Conservation (phyloP, 345 rosid genomes). For the Punica granatum region DNA sequence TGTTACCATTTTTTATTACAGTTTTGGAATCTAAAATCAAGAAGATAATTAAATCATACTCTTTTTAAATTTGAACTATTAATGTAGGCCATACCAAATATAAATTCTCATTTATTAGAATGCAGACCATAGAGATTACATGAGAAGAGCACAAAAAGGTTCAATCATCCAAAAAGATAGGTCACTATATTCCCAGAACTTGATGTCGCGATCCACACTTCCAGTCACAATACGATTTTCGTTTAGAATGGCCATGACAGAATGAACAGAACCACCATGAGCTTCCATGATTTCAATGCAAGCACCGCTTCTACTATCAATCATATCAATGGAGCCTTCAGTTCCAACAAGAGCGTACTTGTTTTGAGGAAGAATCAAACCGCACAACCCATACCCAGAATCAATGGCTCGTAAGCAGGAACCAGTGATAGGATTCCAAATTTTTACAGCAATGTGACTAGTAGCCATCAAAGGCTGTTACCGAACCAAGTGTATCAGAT, state of each 20-base stretch:
- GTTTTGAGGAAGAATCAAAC: slow-evolving; percentile 73
- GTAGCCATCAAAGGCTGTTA: slow-evolving; percentile 89
- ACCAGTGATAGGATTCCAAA: slow-evolving; percentile 97
- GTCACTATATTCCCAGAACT: slow-evolving; percentile 79
- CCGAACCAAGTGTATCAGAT: slow-evolving; percentile 79
- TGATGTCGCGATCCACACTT: slow-evolving; percentile 89
- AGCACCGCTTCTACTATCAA: slow-evolving; percentile 81
- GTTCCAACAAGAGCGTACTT: slow-evolving; percentile 91
- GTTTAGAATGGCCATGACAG: slow-evolving; percentile 69
- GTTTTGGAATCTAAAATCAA: too few species aligned
- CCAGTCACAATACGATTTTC: slow-evolving; percentile 83
- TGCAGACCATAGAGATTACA: too few species aligned
- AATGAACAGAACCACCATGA: slow-evolving; percentile 77
- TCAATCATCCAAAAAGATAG: neutral
- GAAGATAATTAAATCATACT: too few species aligned
- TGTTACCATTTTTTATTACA: too few species aligned
- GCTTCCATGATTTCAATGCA: slow-evolving; percentile 65
- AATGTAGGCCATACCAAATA: too few species aligned
- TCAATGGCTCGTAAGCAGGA: slow-evolving; percentile 84
- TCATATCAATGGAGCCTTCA: slow-evolving; percentile 62
- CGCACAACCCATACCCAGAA: slow-evolving; percentile 91
- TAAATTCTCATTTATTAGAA: too few species aligned
- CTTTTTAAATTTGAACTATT: too few species aligned
- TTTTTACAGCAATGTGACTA: slow-evolving; percentile 80
- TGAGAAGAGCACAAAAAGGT: neutral